Conservation (phyloP, 306 rosid genomes). For the Geum urbanum region DNA sequence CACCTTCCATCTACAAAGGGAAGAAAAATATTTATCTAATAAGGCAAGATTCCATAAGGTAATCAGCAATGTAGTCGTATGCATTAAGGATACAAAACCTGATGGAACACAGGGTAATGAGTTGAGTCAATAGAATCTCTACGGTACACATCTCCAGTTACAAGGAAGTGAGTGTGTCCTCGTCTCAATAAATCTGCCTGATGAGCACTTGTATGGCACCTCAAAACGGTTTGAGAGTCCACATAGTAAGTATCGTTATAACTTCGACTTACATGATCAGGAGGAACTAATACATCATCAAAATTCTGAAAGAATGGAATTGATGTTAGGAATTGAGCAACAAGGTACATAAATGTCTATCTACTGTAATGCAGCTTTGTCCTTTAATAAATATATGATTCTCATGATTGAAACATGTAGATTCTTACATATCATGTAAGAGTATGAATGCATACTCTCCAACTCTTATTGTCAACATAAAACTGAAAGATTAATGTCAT, state of each 20-base stretch:
- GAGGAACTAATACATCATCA: constrained; percentile 97
- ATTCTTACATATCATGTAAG: not conserved
- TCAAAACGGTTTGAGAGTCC: constrained; percentile 75
- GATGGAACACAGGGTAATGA: constrained; percentile 96
- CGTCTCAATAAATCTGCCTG: constrained; percentile 82
- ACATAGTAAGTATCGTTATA: constrained; percentile 86
- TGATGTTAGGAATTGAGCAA: constrained; percentile 20
- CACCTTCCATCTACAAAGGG: constrained; percentile 84
- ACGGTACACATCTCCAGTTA: constrained; percentile 95
- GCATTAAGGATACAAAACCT: constrained; percentile 40
- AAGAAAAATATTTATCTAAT: constrained; percentile 17
- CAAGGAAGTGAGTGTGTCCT: constrained; percentile 87
- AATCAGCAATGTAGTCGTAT: constrained; percentile 17
- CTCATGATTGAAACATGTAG: not conserved
- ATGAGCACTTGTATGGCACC: constrained; percentile 99
- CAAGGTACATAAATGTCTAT: not conserved
- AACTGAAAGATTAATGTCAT: not conserved
- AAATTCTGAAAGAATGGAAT: constrained; percentile 65
- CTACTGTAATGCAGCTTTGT: not conserved
- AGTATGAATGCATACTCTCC: not conserved
- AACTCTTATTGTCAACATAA: not conserved
- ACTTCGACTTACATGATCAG: constrained; percentile 90
- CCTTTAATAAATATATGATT: not conserved
- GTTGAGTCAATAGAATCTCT: constrained; percentile 99
- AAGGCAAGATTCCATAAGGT: constrained; percentile 17